A percentile compares a stretch with the other conserved stretches of the same genome.
These are phyloP conservation scores for Cutaneotrichosporon dermatis DNA, from an alignment of 1,284 basidiomycete species.

Conservation along the genomic window DNA sequence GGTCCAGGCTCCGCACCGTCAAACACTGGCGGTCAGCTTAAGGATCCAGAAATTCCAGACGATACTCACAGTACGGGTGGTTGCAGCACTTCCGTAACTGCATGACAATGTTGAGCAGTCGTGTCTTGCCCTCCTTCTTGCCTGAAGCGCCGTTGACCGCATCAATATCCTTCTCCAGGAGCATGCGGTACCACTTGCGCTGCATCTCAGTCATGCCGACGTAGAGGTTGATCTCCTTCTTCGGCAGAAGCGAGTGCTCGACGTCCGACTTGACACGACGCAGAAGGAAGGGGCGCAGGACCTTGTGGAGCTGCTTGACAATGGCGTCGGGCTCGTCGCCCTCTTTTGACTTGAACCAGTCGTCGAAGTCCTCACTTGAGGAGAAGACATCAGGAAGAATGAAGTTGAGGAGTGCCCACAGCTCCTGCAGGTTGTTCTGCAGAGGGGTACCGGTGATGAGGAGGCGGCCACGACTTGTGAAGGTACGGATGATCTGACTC, in stretches of 20 bases:
- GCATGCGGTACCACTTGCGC: constrained; percentile 92
- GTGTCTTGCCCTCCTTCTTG: constrained; percentile 98
- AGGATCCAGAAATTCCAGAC: too few relatives aligned
- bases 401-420: constrained; percentile 94
- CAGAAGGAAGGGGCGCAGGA: constrained; percentile 88
- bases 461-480: constrained; percentile 80
- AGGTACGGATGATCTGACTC: constrained; percentile 89
- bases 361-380: constrained; percentile 68
- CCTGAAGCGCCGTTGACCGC: constrained; percentile 94
- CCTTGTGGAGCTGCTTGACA: constrained; percentile 96
- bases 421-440: constrained; percentile 95
- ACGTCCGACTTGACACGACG: constrained; percentile 96
- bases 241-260: constrained; percentile 91
- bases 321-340: constrained; percentile 72
- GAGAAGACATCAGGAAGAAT: constrained; percentile 64
- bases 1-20: constrained; percentile 94
- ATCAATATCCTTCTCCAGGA: constrained; percentile 97
- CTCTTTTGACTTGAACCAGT: constrained; percentile 75
- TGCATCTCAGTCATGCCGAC: constrained; percentile 98
- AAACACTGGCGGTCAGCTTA: constrained; percentile 53
- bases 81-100: constrained; percentile 66
- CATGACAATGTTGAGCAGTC: constrained; percentile 99
- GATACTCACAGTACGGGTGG: constrained; percentile 54
- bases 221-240: constrained; percentile 99
- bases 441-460: constrained; percentile 96